Percentiles rank a stretch among this genome's conserved stretches.
Evolutionary conservation across 176 grass and related monocot genomes (phyloP).

Genomic region (Hyparrhenia diplandra): DNA sequence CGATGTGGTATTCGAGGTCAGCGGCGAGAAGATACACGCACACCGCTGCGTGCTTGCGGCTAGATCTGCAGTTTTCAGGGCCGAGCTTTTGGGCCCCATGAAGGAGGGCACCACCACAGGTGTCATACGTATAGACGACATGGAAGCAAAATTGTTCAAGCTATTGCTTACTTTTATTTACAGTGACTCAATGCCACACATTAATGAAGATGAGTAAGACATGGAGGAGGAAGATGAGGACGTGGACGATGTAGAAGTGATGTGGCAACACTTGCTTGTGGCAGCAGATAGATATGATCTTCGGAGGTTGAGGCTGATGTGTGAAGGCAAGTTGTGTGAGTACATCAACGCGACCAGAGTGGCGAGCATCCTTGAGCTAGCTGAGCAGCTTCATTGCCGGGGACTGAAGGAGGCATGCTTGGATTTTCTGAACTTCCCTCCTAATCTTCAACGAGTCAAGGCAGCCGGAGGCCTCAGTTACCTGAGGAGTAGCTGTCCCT

Average conservation of each 20-base stretch:
- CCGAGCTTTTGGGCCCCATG: slow-evolving; percentile 32
- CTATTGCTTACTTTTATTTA: slow-evolving; percentile 34
- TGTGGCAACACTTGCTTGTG: slow-evolving; percentile 30
- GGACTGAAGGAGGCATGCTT: not conserved
- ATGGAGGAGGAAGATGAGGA: not conserved
- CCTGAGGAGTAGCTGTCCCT: not conserved
- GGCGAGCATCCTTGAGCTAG: not conserved
- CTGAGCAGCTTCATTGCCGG: not conserved
- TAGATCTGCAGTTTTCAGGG: slow-evolving; percentile 39
- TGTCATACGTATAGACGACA: slow-evolving; percentile 37
- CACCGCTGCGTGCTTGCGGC: slow-evolving; percentile 42
- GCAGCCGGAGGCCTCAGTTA: no score
- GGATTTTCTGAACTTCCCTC: no score
- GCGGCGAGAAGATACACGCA: slow-evolving; percentile 8
- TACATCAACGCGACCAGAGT: not conserved
- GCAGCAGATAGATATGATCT: slow-evolving; percentile 40
- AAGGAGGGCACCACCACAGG: slow-evolving; percentile 1
- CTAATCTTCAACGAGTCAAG: no score
- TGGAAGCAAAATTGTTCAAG: slow-evolving; percentile 29
- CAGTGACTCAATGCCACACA: slow-evolving; percentile 20
- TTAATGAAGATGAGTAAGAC: not conserved
- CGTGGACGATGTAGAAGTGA: not conserved
- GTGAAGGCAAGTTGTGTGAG: not conserved
- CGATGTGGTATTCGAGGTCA: slow-evolving; percentile 36
- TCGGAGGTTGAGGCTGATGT: slow-evolving; percentile 23